Conservation (phyloP, 495 filamentous ascomycete genomes). For the Parachaetomium inaequale region DNA sequence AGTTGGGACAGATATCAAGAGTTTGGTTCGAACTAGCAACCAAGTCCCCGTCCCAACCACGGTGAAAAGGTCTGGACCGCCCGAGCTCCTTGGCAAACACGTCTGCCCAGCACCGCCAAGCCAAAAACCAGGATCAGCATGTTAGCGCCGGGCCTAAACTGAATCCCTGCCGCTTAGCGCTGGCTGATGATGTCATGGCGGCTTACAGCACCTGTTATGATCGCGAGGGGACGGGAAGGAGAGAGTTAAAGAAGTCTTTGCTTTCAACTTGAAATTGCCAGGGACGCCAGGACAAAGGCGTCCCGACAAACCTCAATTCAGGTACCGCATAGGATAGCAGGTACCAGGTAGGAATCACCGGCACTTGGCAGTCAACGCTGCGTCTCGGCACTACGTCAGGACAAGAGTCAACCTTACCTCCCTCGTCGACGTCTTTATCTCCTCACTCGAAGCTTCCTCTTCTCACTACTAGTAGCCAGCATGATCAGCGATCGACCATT, state of each 20-base stretch:
- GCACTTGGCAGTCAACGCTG: background rate
- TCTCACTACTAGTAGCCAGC: no score
- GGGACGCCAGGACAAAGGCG: background rate
- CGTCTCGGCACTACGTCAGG: conserved; percentile 13
- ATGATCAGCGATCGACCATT: no score
- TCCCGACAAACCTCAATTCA: no score
- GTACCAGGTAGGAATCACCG: no score
- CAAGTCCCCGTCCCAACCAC: background rate
- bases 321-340: no score
- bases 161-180: background rate
- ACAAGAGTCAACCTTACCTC: background rate
- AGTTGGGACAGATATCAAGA: no score
- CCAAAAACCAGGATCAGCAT: background rate
- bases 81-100: no score
- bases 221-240: background rate
- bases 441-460: background rate
- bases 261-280: background rate
- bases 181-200: conserved; percentile 1
- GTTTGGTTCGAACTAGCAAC: no score
- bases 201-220: background rate
- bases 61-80: no score
- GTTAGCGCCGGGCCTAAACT: background rate
- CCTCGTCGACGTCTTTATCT: background rate
- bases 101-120: background rate
- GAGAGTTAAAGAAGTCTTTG: background rate